These are phyloP conservation scores for Komagataella pastoris DNA, from an alignment of 805 yeast species.

Conservation along the genomic window DNA sequence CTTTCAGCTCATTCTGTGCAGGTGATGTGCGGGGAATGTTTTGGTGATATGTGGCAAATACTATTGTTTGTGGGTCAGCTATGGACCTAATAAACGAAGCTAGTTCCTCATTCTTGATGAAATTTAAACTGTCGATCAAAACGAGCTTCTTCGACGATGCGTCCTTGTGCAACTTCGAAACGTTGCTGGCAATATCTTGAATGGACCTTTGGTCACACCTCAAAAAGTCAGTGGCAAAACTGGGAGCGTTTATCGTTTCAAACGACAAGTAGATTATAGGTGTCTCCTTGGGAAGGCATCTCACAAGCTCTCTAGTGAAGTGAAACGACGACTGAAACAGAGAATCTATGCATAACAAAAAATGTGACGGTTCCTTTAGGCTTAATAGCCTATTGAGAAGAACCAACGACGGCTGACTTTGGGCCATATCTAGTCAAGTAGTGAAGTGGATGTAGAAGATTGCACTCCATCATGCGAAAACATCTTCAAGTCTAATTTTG, in stretches of 20 bases:
- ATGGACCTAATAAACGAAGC: constrained; percentile 34
- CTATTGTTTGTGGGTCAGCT: constrained; percentile 16
- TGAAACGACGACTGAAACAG: constrained; percentile 51
- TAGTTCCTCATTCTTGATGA: constrained; percentile 30
- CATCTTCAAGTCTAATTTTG: neutral
- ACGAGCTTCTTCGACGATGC: constrained; percentile 24
- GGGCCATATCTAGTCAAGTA: neutral
- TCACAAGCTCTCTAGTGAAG: constrained; percentile 46
- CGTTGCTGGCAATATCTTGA: constrained; percentile 3
- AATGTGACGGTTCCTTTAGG: constrained; percentile 63
- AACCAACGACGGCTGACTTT: constrained; percentile 23
- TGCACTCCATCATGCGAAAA: no score
- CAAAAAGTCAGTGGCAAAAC: constrained; percentile 31
- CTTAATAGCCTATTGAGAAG: constrained; percentile 54
- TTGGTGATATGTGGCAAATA: constrained; percentile 23
- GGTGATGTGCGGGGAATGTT: constrained; percentile 9
- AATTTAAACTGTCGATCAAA: constrained; percentile 59
- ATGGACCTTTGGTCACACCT: constrained; percentile 21
- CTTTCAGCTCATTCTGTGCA: constrained; percentile 8
- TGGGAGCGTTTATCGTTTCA: constrained; percentile 47
- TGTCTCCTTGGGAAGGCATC: constrained; percentile 17
- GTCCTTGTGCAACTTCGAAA: constrained; percentile 2
- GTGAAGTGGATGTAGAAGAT: no score
- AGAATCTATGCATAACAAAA: constrained; percentile 57
- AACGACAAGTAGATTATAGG: constrained; percentile 47